Evolutionary conservation across 2,329 filamentous ascomycete species (phyloP).

Genomic region (Penicillium sp.): DNA sequence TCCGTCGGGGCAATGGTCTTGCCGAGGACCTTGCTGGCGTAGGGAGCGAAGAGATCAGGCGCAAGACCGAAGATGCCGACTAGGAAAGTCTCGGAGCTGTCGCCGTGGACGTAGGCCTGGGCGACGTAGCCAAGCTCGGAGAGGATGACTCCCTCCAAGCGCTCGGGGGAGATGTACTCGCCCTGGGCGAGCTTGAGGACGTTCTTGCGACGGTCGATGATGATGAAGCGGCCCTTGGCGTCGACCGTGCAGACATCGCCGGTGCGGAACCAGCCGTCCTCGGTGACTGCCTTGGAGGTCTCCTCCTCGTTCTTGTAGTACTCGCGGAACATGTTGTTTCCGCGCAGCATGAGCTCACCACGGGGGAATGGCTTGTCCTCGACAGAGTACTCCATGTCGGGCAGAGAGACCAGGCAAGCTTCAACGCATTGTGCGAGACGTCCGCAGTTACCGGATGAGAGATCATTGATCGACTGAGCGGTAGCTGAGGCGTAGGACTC

Average conservation of each 20-base stretch:
- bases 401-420: constrained; percentile 79
- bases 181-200: constrained; percentile 98
- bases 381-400: constrained; percentile 89
- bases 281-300: constrained; percentile 77
- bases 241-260: constrained; percentile 90
- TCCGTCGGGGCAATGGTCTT: constrained; percentile 67
- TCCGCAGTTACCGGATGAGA: constrained; percentile 79
- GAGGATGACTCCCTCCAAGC: constrained; percentile 92
- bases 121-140: constrained; percentile 76
- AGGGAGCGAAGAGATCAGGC: constrained; percentile 78
- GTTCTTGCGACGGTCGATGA: constrained; percentile 97
- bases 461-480: constrained; percentile 71
- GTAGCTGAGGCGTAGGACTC: constrained; percentile 83
- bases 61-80: constrained; percentile 89
- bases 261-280: constrained; percentile 95
- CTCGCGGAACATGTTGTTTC: constrained; percentile 76
- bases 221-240: constrained; percentile 80
- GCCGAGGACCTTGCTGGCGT: constrained; percentile 75
- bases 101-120: constrained; percentile 88
- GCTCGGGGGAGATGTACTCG: constrained; percentile 96
- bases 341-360: constrained; percentile 83
- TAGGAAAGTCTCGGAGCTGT: constrained; percentile 76
- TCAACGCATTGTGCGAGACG: constrained; percentile 69
- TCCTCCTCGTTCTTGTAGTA: constrained; percentile 92
- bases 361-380: constrained; percentile 87